A percentile compares a stretch with the other conserved stretches of the same genome.
phyloP scores from a whole-genome alignment of 805 yeast genomes.

The Zygosaccharomyces gambellarensis region DNA sequence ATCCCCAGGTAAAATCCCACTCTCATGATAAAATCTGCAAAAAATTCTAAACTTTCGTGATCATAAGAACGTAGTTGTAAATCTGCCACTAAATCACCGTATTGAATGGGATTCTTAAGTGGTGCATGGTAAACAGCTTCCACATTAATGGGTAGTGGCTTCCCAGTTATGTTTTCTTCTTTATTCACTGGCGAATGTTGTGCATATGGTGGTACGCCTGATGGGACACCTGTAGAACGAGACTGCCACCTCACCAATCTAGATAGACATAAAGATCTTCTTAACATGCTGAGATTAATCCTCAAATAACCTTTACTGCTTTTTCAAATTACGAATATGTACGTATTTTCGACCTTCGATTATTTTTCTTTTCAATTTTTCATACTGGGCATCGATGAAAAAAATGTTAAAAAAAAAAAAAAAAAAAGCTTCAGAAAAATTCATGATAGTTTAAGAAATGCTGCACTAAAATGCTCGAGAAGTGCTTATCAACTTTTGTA shows the following conservation, averaged over 20 bases:
- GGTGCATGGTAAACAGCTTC: constrained; percentile 81
- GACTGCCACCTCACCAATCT: constrained; percentile 15
- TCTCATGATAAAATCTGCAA: constrained; percentile 80
- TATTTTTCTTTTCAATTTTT: background rate
- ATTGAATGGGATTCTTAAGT: constrained; percentile 55
- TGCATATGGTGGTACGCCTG: background rate
- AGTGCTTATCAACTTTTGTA: background rate
- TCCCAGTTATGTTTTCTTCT: constrained; percentile 15
- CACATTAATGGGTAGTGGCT: constrained; percentile 80
- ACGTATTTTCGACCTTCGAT: background rate
- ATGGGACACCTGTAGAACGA: background rate
- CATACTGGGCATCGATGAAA: background rate
- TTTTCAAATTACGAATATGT: background rate
- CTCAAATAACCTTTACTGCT: background rate
- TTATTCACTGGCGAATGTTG: constrained; percentile 1
- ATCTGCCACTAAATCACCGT: constrained; percentile 77
- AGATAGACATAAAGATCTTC: constrained; percentile 3
- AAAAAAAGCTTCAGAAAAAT: background rate
- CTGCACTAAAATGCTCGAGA: background rate
- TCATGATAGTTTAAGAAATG: background rate
- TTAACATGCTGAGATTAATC: background rate
- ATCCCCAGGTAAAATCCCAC: constrained; percentile 87
- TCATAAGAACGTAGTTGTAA: constrained; percentile 69
- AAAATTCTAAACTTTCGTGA: constrained; percentile 63
- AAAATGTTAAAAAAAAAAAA: background rate